Evolutionary conservation across 2,329 filamentous ascomycete species (phyloP).

Genomic region (Beauveria sp.): DNA sequence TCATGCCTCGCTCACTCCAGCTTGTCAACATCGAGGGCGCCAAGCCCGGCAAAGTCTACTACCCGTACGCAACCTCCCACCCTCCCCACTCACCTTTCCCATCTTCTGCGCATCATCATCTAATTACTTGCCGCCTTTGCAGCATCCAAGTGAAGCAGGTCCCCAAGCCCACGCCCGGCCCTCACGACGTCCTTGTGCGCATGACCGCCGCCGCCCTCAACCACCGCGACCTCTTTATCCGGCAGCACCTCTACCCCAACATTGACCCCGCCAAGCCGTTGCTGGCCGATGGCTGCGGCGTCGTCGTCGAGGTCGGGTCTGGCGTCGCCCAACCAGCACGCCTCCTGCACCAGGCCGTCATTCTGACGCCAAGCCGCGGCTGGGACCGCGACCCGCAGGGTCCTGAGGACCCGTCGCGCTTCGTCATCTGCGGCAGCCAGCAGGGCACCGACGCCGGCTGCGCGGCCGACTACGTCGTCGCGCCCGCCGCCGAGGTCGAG

Average conservation of each 20-base stretch:
- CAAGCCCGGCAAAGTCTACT: slow-evolving; percentile 84
- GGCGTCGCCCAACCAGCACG: slow-evolving; percentile 27
- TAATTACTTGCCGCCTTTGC: background rate
- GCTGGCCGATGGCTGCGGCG: slow-evolving; percentile 74
- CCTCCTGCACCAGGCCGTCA: slow-evolving; percentile 57
- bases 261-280: slow-evolving; percentile 73
- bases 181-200: slow-evolving; percentile 64
- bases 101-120: background rate
- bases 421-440: slow-evolving; percentile 63
- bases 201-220: slow-evolving; percentile 79
- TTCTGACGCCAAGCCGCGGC: slow-evolving; percentile 69
- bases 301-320: slow-evolving; percentile 58
- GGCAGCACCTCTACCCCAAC: slow-evolving; percentile 83
- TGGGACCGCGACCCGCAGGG: slow-evolving; percentile 67
- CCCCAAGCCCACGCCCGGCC: slow-evolving; percentile 54
- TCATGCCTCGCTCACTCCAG: slow-evolving; percentile 50
- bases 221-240: slow-evolving; percentile 91
- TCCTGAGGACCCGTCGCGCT: slow-evolving; percentile 56
- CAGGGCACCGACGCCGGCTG: slow-evolving; percentile 56
- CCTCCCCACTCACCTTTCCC: background rate
- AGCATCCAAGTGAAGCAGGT: slow-evolving; percentile 55
- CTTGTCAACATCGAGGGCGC: slow-evolving; percentile 62
- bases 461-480: slow-evolving; percentile 62
- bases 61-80: slow-evolving; percentile 48
- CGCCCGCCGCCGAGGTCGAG: slow-evolving; percentile 68